phyloP scores from a whole-genome alignment of 2,329 filamentous ascomycete species.

The Teratosphaeria viscida region DNA sequence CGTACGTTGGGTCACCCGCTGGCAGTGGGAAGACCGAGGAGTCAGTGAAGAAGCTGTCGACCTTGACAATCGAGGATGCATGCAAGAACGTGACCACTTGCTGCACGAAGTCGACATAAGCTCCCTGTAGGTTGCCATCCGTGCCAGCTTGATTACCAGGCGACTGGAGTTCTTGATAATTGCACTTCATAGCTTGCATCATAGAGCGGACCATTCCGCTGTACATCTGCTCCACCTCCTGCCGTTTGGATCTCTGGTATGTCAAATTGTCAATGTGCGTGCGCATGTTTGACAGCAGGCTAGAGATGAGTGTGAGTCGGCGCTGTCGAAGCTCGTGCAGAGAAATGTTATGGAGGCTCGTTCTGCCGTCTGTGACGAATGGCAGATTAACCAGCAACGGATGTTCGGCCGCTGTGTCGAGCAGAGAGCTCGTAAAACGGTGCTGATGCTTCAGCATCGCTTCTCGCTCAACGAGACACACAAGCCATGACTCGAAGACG shows the following conservation, averaged over 20 bases:
- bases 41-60: conserved; percentile 52
- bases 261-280: conserved; percentile 28
- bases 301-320: conserved; percentile 46
- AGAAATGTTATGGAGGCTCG: conserved; percentile 37
- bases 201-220: conserved; percentile 42
- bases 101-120: conserved; percentile 54
- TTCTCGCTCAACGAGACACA: conserved; percentile 48
- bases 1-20: conserved; percentile 49
- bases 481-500: conserved; percentile 45
- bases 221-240: conserved; percentile 37
- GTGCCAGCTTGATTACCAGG: conserved; percentile 8
- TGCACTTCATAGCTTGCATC: conserved; percentile 51
- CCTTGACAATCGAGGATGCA: conserved; percentile 44
- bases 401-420: conserved; percentile 38
- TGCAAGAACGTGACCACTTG: conserved; percentile 45
- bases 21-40: conserved; percentile 51
- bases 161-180: conserved; percentile 45
- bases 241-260: conserved; percentile 22
- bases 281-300: conserved; percentile 50
- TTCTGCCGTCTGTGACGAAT: conserved; percentile 35
- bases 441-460: conserved; percentile 53
- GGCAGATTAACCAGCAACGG: conserved; percentile 48
- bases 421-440: conserved; percentile 42
- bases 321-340: conserved; percentile 44
- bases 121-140: conserved; percentile 30